Evolutionary conservation across 2,329 filamentous ascomycete genomes (phyloP), one percentile per base, ranked within the genome.

Genomic region (Alternaria burnsii): DNA sequence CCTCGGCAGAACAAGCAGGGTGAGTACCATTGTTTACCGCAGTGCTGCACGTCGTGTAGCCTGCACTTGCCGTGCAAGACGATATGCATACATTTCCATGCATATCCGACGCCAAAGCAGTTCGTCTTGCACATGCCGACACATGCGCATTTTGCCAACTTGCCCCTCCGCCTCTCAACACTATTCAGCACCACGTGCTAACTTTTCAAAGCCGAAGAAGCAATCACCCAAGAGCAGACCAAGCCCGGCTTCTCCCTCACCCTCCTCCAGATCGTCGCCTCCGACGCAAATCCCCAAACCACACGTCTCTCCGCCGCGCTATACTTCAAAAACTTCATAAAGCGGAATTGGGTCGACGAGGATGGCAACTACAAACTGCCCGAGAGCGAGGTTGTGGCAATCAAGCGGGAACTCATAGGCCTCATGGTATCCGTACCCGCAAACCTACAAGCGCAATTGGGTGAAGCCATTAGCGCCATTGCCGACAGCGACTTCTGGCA

Each of bases 311-410:
- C 94, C 7, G 92, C 91, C 72, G 92, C 95, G 28, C 86, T 99
- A 61, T 95, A 92, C 83, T 99, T 99, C 87, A 99, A 99, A 82
- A 99, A 99, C 83, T 97, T 97, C 80, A 93, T 99, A 75, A 91
- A 91, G 79, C 88, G 91, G 76, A 95, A 93, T 84, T 99, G 96
- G 88, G 92, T 93, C 71, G 92, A 98, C 79, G 94, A 97, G 76
- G 92, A 97, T 81, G 94, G 95, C 76, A 90, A 91, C 79, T 95
- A 99, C 84, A 95, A 94, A 81, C 87, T 99, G 38, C 88, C 91
- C 12, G 78, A 85, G 63, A 87, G 92, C 69, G 95, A 98, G 83
- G 94, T 99, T 38, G 82, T 84, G 28, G 92, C 92, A 43, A 97
- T 99, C 84, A 99, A 99, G 83, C 88, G 89, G 74, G 94, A 97